Percentiles rank a stretch among this genome's conserved stretches.
These are phyloP conservation scores for Sporothrix curviconia DNA, from an alignment of 2,329 filamentous ascomycete species.

Conservation along the genomic window DNA sequence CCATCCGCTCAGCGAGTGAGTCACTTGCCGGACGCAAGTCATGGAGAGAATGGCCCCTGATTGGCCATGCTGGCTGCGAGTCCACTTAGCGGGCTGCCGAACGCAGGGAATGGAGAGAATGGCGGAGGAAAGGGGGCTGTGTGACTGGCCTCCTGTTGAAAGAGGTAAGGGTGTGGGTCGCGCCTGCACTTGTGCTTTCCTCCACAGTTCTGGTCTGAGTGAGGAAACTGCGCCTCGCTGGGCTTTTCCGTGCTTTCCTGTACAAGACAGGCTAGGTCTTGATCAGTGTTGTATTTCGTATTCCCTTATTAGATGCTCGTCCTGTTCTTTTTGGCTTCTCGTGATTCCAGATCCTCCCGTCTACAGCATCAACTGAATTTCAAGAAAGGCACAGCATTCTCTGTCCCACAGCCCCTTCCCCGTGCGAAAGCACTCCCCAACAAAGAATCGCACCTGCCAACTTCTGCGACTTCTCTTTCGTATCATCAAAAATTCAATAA, in stretches of 20 bases:
- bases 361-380: neutral
- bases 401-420: neutral
- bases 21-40: conserved; percentile 6
- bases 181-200: neutral
- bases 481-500: neutral
- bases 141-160: neutral
- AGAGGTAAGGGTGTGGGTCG: conserved; percentile 1
- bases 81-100: neutral
- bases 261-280: neutral
- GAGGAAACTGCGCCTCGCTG: conserved; percentile 11
- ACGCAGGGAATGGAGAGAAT: neutral
- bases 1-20: conserved; percentile 6
- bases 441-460: conserved; percentile 1
- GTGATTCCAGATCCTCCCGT: neutral
- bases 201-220: neutral
- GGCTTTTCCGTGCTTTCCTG: conserved; percentile 10
- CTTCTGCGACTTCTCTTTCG: neutral
- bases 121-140: conserved; percentile 4
- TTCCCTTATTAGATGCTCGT: conserved; percentile 1
- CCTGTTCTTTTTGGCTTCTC: neutral
- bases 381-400: neutral
- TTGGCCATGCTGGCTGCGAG: neutral
- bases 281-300: neutral
- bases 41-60: neutral
- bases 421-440: conserved; percentile 10